Evolutionary conservation across 2,329 filamentous ascomycete genomes (phyloP), one percentile per base, ranked within the genome.

Genomic region (Dendrostoma leiphaemia): DNA sequence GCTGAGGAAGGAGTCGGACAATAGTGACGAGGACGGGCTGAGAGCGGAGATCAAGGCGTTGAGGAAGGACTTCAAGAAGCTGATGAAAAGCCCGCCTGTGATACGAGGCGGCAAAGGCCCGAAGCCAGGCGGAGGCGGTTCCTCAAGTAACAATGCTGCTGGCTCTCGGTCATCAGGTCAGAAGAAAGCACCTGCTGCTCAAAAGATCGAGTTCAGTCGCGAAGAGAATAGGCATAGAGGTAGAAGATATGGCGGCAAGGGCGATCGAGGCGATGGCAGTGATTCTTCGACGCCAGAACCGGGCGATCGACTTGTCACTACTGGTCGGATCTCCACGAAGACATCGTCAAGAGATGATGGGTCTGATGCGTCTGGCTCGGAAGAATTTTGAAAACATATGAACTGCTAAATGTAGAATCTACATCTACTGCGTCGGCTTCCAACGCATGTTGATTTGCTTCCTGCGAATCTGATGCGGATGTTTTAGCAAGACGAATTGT

Each of bases 371-470:
- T 54, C 53, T 21, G 31, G 29, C 5, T 55, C 53, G 8, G 12
- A 21, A 17, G 38, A 45, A 28, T 51, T 13, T 19, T 44, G 21
- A 21, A 10, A 45, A 12, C 31, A 23, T 28, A n/a, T 51, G 3
- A 3, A 31, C n/a, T 23, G 28, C 32, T 32, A 21, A 23, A 41
- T 53, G 53, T 44, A 56, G 40, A 37, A 7, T 47, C 34, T 65
- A 70, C 54, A 62, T 48, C 49, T 48, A 58, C 43, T 55, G 52
- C 1, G 65, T 61, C 7, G 72, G 72, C 60, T 71, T 71, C 86
- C 86, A 89, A 59, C 80, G 73, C 60, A 78, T 72, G 70, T 89
- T 82, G 63, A 89, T 87, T 64, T 89, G 85, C 67, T 88, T 89
- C 61, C 81, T 81, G 62, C 76, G 70, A n/a, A 82, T 78, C 80